Percentiles rank a stretch among this genome's conserved stretches.
These are phyloP conservation scores for Trifolium pratense DNA, from an alignment of 306 rosid genomes.

Conservation along the genomic window DNA sequence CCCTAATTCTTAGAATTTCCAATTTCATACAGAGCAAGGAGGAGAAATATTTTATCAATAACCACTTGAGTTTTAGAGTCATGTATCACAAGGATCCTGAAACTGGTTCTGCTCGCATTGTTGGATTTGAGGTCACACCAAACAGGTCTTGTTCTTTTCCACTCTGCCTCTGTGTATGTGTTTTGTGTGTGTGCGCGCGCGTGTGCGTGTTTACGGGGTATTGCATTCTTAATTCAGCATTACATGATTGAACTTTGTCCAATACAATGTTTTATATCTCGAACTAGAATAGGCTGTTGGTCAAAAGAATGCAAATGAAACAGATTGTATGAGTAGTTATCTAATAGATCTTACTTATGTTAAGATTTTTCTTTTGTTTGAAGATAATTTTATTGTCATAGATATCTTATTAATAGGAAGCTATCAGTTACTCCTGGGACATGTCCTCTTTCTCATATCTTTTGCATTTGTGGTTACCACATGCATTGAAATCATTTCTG, in stretches of 20 bases:
- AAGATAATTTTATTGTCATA: slow-evolving; percentile 16
- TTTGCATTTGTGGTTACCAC: slow-evolving; percentile 14
- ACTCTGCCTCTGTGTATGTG: background rate
- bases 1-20: slow-evolving; percentile 36
- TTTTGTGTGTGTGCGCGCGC: background rate
- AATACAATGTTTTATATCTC: slow-evolving; percentile 26
- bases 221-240: slow-evolving; percentile 16
- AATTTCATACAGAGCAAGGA: slow-evolving; percentile 79
- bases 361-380: slow-evolving; percentile 12
- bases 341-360: slow-evolving; percentile 16
- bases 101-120: slow-evolving; percentile 90
- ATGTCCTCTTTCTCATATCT: slow-evolving; percentile 19
- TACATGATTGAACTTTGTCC: slow-evolving; percentile 16
- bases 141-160: slow-evolving; percentile 65
- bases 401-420: slow-evolving; percentile 5
- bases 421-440: slow-evolving; percentile 23
- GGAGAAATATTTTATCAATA: slow-evolving; percentile 91
- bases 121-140: slow-evolving; percentile 97
- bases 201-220: background rate
- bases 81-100: slow-evolving; percentile 95
- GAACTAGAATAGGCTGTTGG: slow-evolving; percentile 36
- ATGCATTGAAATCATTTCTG: slow-evolving; percentile 19
- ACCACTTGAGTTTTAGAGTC: slow-evolving; percentile 98
- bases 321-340: slow-evolving; percentile 8
- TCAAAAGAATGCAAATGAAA: slow-evolving; percentile 23